These are phyloP conservation scores for Moricandia moricandioides DNA, from an alignment of 345 rosid species.

Conservation along the genomic window DNA sequence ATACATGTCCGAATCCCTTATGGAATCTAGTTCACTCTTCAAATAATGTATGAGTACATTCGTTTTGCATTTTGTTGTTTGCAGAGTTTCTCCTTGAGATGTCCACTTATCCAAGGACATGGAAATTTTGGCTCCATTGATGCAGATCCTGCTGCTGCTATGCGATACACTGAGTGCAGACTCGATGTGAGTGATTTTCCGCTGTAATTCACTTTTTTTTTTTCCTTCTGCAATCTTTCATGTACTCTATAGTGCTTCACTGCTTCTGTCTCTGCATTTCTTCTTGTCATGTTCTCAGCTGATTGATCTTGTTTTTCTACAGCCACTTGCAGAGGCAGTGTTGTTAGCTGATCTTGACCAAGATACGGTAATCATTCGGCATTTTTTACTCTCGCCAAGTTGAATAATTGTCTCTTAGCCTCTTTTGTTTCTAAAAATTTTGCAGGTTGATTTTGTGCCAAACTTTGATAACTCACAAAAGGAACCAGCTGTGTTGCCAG, in stretches of 20 bases:
- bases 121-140: slow-evolving; percentile 96
- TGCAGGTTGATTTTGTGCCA: slow-evolving; percentile 89
- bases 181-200: slow-evolving; percentile 58
- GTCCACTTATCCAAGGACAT: slow-evolving; percentile 88
- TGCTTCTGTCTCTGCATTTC: neutral
- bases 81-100: slow-evolving; percentile 84
- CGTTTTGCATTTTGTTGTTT: too few relatives aligned
- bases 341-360: slow-evolving; percentile 79
- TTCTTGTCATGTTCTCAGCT: neutral
- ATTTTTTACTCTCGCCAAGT: neutral
- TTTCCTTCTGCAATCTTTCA: too few relatives aligned
- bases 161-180: slow-evolving; percentile 98
- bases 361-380: slow-evolving; percentile 59
- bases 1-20: neutral
- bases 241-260: neutral
- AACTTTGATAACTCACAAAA: slow-evolving; percentile 90
- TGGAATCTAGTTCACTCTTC: neutral
- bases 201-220: neutral
- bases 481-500: slow-evolving; percentile 89
- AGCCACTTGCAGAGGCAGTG: slow-evolving; percentile 88
- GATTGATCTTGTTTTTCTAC: slow-evolving; percentile 25
- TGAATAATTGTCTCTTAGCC: slow-evolving; percentile 11
- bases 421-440: neutral
- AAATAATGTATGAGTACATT: too few relatives aligned
- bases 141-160: slow-evolving; percentile 98